Conservation (phyloP, 495 filamentous ascomycete species). For the Platismatia glauca region DNA sequence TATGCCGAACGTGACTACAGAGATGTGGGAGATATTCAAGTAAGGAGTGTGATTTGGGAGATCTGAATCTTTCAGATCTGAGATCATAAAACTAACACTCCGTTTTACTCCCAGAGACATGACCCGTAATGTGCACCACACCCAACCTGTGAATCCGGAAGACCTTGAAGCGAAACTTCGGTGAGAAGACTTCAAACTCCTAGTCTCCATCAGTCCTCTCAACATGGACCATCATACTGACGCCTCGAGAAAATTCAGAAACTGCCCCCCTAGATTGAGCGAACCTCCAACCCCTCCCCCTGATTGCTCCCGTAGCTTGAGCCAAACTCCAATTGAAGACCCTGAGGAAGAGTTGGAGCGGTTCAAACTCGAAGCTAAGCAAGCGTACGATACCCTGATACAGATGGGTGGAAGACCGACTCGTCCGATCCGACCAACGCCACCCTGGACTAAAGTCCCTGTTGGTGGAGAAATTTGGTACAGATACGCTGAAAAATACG, state of each 20-base stretch:
- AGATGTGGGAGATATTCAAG: conserved; percentile 4
- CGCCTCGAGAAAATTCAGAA: conserved; percentile 4
- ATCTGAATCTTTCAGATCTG: conserved; percentile 2
- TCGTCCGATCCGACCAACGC: background rate
- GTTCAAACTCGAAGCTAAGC: background rate
- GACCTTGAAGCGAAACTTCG: conserved; percentile 2
- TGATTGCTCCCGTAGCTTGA: background rate
- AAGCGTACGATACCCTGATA: background rate
- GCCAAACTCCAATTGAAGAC: background rate
- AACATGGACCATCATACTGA: conserved; percentile 6
- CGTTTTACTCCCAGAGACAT: conserved; percentile 4
- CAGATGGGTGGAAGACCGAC: background rate
- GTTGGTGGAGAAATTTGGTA: background rate
- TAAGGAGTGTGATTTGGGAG: conserved; percentile 2
- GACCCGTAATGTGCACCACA: background rate
- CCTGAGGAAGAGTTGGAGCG: background rate
- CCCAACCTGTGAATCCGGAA: background rate
- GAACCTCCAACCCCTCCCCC: background rate
- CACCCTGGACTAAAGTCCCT: background rate
- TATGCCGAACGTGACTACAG: background rate
- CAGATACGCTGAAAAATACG: background rate
- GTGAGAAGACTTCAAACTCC: conserved; percentile 1
- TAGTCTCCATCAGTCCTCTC: background rate
- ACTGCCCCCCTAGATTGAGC: background rate
- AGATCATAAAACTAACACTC: conserved; percentile 6